phyloP scores from a whole-genome alignment of 495 filamentous ascomycete genomes.

The Hypomontagnella submonticulosa region DNA sequence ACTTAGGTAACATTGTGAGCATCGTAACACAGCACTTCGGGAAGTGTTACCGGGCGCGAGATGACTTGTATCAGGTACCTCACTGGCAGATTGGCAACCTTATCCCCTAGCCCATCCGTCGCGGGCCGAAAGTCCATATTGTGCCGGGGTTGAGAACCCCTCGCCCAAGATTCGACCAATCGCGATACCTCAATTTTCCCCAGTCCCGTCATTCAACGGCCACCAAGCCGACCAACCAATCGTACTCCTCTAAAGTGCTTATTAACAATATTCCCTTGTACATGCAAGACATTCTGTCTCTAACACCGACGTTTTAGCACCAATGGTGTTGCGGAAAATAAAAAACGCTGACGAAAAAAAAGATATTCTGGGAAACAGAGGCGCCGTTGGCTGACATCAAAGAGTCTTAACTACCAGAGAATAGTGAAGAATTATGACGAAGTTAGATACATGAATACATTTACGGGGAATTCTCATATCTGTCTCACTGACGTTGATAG shows the following conservation, averaged over 20 bases:
- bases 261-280: slow-evolving; percentile 36
- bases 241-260: slow-evolving; percentile 8
- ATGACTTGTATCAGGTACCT: slow-evolving; percentile 20
- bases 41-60: slow-evolving; percentile 40
- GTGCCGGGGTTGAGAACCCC: slow-evolving; percentile 35
- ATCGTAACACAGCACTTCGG: slow-evolving; percentile 41
- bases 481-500: slow-evolving; percentile 18
- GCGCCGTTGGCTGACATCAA: slow-evolving; percentile 7
- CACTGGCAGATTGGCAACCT: not conserved
- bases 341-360: not conserved
- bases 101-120: slow-evolving; percentile 17
- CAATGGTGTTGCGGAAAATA: slow-evolving; percentile 23
- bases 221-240: slow-evolving; percentile 37
- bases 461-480: not conserved
- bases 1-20: slow-evolving; percentile 42
- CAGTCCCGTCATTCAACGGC: slow-evolving; percentile 34
- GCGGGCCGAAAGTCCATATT: slow-evolving; percentile 51
- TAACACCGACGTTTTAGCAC: not conserved
- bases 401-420: slow-evolving; percentile 1
- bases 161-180: slow-evolving; percentile 32
- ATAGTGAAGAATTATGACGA: slow-evolving; percentile 11
- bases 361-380: slow-evolving; percentile 17
- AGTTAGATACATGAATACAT: slow-evolving; percentile 1
- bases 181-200: slow-evolving; percentile 24
- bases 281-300: slow-evolving; percentile 43